Base-by-base conservation (phyloP, 2,329 filamentous ascomycete genomes). In the Zalaria sp. region DNA sequence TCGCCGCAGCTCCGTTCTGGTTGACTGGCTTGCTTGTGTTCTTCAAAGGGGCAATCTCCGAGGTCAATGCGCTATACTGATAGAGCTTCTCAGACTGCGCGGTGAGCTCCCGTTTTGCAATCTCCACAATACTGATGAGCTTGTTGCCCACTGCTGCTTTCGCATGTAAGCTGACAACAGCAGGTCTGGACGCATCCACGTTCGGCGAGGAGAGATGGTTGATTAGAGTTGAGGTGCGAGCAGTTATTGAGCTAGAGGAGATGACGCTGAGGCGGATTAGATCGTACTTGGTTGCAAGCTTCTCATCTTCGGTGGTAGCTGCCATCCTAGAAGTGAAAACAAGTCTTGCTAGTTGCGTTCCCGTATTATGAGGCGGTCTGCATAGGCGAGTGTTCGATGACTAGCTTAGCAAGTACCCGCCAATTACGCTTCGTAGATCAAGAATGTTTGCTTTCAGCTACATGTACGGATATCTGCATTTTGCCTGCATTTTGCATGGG, bases 51-150 rank as follows among this genome's bases (percentile, higher is more conserved):
- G 46, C 43, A 42, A 51, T 45, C 38, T 53, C 50, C 11, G 49
- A 50, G 6, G 39, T 47, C 47, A 49, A 43, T 2, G 53, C 51
- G 32, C 42, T 57, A 43, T 63, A 63, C 41, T 62, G 57, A 48
- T 42, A 74, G 51, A 46, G 68, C 52, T 39, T 66, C 67, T 46
- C 68, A 62, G 25, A 71, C 53, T 48, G 32, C 10, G 58, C 60
- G 35, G 53, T 49, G 10, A 59, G 54, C 10, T 62, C 43, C 54
- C 59, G 54, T 45, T 63, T 62, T n/a, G 53, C 54, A 34, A 82
- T 77, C 58, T 86, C 81, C 36, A 70, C 69, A 37, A 85, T 71
- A 3, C 73, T 79, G 50, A 84, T 73, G 51, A 84, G 65, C 58
- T 86, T 87, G 58, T 67, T 68, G 2, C 73, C 68, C 3, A 52